phyloP scores from a whole-genome alignment of 768 basidiomycete species.

The Hebeloma cylindrosporum region DNA sequence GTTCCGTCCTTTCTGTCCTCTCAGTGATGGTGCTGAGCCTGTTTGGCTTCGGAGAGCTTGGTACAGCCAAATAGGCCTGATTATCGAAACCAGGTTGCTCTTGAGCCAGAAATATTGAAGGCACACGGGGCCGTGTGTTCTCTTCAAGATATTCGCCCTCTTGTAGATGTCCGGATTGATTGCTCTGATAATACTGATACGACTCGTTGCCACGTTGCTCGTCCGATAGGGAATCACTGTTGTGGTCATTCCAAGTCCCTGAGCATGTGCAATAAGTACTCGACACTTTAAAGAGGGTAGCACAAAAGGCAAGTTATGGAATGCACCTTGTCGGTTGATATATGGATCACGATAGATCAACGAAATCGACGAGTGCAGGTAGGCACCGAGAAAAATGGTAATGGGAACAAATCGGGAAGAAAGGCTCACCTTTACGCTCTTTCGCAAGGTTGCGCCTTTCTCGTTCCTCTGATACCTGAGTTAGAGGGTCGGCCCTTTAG shows the following conservation, averaged over 20 bases:
- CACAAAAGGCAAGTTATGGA: conserved; percentile 28
- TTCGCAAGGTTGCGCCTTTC: conserved; percentile 58
- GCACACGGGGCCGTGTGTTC: conserved; percentile 48
- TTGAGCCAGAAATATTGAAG: conserved; percentile 61
- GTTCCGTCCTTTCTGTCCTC: conserved; percentile 62
- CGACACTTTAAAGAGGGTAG: background rate
- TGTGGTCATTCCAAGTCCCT: conserved; percentile 5
- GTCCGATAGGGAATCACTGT: conserved; percentile 6
- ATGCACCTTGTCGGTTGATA: conserved; percentile 62
- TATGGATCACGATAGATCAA: conserved; percentile 31
- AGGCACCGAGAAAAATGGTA: conserved; percentile 26
- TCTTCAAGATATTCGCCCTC: conserved; percentile 22
- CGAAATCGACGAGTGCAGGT: conserved; percentile 26
- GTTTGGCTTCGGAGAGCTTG: conserved; percentile 25
- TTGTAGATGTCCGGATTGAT: conserved; percentile 20
- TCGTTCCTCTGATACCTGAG: conserved; percentile 52
- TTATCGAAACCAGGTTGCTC: conserved; percentile 43
- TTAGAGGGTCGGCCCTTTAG: conserved; percentile 2
- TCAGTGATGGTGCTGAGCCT: conserved; percentile 67
- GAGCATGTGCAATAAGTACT: conserved; percentile 1
- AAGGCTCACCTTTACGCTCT: conserved; percentile 84
- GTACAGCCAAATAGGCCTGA: conserved; percentile 31
- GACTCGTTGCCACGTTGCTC: conserved; percentile 10
- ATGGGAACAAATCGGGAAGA: conserved; percentile 27
- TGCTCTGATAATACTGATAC: conserved; percentile 13